Conservation (phyloP, 306 rosid genomes). For the Ormosia emarginata region DNA sequence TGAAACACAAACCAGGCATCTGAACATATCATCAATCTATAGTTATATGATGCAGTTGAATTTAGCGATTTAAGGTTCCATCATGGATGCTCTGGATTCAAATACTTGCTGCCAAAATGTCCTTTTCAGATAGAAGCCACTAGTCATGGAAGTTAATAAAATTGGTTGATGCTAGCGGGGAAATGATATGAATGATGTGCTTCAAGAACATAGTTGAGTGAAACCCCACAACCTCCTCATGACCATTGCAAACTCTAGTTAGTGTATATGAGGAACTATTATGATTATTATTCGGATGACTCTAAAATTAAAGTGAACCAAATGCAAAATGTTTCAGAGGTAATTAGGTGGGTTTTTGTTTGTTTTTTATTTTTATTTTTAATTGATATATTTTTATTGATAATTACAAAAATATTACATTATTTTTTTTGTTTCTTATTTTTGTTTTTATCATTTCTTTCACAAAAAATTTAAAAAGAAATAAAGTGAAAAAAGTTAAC, state of each 20-base stretch:
- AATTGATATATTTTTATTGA: too few species aligned
- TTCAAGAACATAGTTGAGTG: constrained; percentile 13
- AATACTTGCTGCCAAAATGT: constrained; percentile 10
- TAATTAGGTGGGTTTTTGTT: too few species aligned
- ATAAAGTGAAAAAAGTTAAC: too few species aligned
- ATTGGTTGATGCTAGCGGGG: constrained; percentile 23
- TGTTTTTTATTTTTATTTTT: too few species aligned
- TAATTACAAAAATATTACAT: too few species aligned
- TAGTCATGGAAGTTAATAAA: constrained; percentile 18
- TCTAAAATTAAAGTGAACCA: not conserved
- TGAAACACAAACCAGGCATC: not conserved
- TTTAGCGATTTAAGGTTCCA: not conserved
- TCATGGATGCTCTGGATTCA: constrained; percentile 4
- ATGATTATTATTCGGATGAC: not conserved
- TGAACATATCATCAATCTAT: not conserved
- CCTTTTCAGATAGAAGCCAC: constrained; percentile 27
- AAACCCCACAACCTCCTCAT: constrained; percentile 15
- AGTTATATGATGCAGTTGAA: not conserved
- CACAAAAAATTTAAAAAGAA: too few species aligned
- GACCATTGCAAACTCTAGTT: not conserved
- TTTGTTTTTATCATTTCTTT: too few species aligned
- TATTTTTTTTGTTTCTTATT: too few species aligned
- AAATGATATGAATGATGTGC: constrained; percentile 14
- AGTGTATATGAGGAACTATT: not conserved
- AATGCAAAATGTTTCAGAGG: too few species aligned